Base-by-base conservation (phyloP, 1,284 basidiomycete genomes). In the Hymenochaete sp. region DNA sequence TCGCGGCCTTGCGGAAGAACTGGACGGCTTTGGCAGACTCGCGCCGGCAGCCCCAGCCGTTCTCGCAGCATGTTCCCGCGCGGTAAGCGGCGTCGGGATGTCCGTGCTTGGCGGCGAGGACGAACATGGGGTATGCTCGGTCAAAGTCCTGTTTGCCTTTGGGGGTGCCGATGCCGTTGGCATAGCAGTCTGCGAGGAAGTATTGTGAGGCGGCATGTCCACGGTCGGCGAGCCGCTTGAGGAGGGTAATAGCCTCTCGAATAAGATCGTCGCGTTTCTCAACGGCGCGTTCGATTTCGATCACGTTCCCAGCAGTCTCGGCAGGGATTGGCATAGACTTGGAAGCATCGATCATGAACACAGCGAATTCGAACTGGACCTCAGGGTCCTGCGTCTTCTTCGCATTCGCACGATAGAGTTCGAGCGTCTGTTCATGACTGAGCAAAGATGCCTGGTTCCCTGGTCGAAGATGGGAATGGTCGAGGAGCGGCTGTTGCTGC, bases 381-480 rank as follows among this genome's bases (percentile, higher is more conserved):
- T 96, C 90, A 0, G 95, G 93, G 64, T 98, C 93, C 68, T 97
- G 93, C 0, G 93, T 96, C 70, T 98, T 98, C 69, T 96, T 97
- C 21, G 95, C 95, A 62, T 98, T 98, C 38, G 86, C 79, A 35
- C 96, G 86, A 70, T 98, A 98, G 48, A 96, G 81, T 63, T 97
- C 92, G 50, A 98, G 80, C 2, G 95, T 98, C 55, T 89, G 89
- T 64, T 92, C 89, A 65, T 97, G 90, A 1, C 89, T 91, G 51
- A 98, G 80, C 6, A 98, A 75, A 6, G 91, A 81, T 2, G 93
- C 95, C 57, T 93, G 82, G 46, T 86, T 86, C 38, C 96, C 96
- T 14, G 93, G 93, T 29, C 84, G 79, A 33, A 98, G 78, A 65
- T 98, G 95, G 33, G 92, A 91, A 57, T 95, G 91, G 67, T 93